These are phyloP conservation scores for Xylaria sp. DNA, from an alignment of 495 filamentous ascomycete genomes.

Conservation along the genomic window DNA sequence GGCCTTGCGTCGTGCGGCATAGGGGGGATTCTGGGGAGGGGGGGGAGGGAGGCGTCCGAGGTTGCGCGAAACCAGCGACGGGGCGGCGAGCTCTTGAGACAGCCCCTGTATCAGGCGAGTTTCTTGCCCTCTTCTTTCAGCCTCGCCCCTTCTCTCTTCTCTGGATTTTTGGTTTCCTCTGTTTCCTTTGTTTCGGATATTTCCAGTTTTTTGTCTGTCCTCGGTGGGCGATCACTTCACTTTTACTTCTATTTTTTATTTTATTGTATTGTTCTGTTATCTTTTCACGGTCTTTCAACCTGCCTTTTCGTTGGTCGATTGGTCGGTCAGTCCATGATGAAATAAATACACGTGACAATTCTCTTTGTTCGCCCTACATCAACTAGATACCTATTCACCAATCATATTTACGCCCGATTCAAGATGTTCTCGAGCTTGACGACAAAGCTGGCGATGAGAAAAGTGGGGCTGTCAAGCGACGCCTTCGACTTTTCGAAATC, in stretches of 20 bases:
- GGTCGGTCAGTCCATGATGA: background rate
- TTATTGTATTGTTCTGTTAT: too few species aligned
- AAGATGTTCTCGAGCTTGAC: slow-evolving; percentile 56
- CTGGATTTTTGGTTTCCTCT: slow-evolving; percentile 20
- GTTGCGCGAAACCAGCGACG: background rate
- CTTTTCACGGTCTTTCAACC: background rate
- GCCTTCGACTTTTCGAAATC: slow-evolving; percentile 44
- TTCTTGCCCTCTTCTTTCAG: slow-evolving; percentile 26
- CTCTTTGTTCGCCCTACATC: background rate
- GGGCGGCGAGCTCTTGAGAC: slow-evolving; percentile 37
- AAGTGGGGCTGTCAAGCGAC: slow-evolving; percentile 51
- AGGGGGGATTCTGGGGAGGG: too few species aligned
- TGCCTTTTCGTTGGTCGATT: background rate
- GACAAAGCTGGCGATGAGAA: slow-evolving; percentile 56
- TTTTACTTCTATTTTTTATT: slow-evolving; percentile 23
- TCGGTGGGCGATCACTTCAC: slow-evolving; percentile 18
- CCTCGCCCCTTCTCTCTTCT: slow-evolving; percentile 30
- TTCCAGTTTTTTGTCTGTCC: slow-evolving; percentile 24
- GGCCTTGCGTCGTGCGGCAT: slow-evolving; percentile 15
- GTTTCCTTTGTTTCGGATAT: slow-evolving; percentile 27
- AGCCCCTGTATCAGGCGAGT: slow-evolving; percentile 43
- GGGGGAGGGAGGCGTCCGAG: background rate
- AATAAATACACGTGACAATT: background rate
- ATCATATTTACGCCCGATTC: background rate
- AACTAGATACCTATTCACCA: background rate